A percentile compares a stretch with the other conserved stretches of the same genome.
These are phyloP conservation scores for Oryza longistaminata DNA, from an alignment of 176 grass and related monocot genomes.

Conservation along the genomic window DNA sequence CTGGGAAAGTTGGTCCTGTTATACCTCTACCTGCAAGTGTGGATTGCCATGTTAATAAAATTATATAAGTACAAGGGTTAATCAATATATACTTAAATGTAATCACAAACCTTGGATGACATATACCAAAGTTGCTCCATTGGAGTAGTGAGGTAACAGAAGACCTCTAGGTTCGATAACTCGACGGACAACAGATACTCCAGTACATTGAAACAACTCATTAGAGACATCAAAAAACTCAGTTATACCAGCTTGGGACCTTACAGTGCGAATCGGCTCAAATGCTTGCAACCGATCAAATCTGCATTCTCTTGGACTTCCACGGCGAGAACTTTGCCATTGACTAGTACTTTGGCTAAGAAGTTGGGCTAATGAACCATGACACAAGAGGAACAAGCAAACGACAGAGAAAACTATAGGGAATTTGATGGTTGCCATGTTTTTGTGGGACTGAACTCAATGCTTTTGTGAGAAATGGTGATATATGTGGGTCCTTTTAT, in stretches of 20 bases:
- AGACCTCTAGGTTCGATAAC: slow-evolving; percentile 40
- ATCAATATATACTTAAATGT: background rate
- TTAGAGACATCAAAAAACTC: slow-evolving; percentile 23
- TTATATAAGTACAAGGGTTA: background rate
- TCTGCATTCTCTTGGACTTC: slow-evolving; percentile 28
- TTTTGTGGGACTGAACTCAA: background rate
- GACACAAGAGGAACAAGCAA: slow-evolving; percentile 25
- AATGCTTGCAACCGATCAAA: slow-evolving; percentile 34
- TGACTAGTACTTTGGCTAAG: background rate
- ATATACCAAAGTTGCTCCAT: slow-evolving; percentile 24
- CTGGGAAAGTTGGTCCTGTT: slow-evolving; percentile 28
- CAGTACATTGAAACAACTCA: slow-evolving; percentile 23
- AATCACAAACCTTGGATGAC: slow-evolving; percentile 34
- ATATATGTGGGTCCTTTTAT: no score
- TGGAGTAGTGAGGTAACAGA: slow-evolving; percentile 39
- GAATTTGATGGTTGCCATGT: background rate
- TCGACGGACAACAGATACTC: background rate
- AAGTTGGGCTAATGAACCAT: slow-evolving; percentile 22
- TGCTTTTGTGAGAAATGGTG: no score
- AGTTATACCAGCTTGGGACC: slow-evolving; percentile 31
- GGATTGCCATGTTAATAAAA: background rate
- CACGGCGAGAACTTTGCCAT: slow-evolving; percentile 30
- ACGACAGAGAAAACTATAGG: background rate
- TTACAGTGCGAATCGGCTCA: background rate
- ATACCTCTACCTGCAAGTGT: slow-evolving; percentile 33